Base-by-base conservation (phyloP, 805 yeast species). In the Kodamaea restingae region DNA sequence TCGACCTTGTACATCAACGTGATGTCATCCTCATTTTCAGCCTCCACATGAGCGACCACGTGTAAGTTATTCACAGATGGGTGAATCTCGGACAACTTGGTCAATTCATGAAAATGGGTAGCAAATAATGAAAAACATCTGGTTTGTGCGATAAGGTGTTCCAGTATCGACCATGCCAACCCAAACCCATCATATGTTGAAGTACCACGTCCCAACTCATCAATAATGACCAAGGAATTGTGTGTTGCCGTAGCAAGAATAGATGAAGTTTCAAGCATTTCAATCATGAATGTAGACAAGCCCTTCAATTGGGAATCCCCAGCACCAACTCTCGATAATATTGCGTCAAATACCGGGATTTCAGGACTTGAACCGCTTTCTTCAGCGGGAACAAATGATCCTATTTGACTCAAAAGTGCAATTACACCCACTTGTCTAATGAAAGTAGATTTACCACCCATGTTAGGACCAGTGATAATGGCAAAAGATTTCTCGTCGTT, bases 231-330 rank as follows among this genome's bases (percentile, higher is more conserved):
- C 41, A 93, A 71, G 5, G 96, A 88, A 45, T 84, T 81, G 21
- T 69, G 61, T 0, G 93, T 81, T 2, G 95, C 90, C 6, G 85
- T 77, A 43, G 84, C 80, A 41, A 93, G 69, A 48, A 93, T 91
- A 2, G 91, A 78, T 0, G 96, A 82, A 38, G 96, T 87, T 54
- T 93, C 98, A 38, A 88, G 70, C 97, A 93, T 88, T 60, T 93
- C 99, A 18, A 95, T 86, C 86, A 86, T 85, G 53, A 93, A 93
- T 0, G 98, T 93, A 0, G 98, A 90, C 20, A 93, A 87, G 18
- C 98, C 98, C 61, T 91, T 90, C 55, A 93, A 71, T 62, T 93
- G 98, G 0, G 97, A 91, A 59, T 93, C 98, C 9, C 97, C 95
- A 2, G 98, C 98, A 8, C 98, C 98, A n/a, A 93, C 96, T 55